phyloP scores from a whole-genome alignment of 805 yeast species.

The Danielozyma ontarioensis region DNA sequence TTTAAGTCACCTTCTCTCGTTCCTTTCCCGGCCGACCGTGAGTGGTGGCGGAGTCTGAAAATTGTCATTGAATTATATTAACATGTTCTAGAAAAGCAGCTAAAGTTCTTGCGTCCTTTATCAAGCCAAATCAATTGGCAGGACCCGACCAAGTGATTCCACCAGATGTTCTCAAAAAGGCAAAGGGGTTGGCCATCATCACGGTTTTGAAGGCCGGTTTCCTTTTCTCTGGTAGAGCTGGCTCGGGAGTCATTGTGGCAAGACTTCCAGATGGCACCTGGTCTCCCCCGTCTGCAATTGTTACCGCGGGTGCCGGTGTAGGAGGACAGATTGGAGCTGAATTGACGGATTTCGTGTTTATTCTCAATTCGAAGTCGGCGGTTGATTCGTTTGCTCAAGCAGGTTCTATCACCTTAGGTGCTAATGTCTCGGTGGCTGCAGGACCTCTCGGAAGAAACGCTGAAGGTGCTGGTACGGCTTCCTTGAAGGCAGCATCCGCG shows the following conservation, averaged over 20 bases:
- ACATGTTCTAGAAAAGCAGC: conserved; percentile 73
- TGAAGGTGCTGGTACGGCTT: conserved; percentile 95
- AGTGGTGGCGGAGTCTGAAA: background rate
- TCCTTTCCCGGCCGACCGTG: background rate
- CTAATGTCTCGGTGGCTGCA: conserved; percentile 92
- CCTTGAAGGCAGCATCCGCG: conserved; percentile 81
- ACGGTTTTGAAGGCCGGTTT: conserved; percentile 98
- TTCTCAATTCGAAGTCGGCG: conserved; percentile 79
- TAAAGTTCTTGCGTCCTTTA: conserved; percentile 78
- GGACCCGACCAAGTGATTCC: conserved; percentile 91
- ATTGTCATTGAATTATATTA: conserved; percentile 10
- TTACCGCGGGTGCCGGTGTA: conserved; percentile 97
- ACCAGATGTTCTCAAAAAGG: conserved; percentile 77
- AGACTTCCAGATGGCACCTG: conserved; percentile 91
- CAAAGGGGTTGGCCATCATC: conserved; percentile 86
- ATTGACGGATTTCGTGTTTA: conserved; percentile 91
- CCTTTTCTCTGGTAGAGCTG: conserved; percentile 93
- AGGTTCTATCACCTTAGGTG: conserved; percentile 93
- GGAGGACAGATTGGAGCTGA: conserved; percentile 98
- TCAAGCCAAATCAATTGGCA: conserved; percentile 89
- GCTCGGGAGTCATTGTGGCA: conserved; percentile 93
- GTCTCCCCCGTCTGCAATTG: conserved; percentile 97
- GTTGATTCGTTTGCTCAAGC: conserved; percentile 90
- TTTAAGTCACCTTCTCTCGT: background rate
- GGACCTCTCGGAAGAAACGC: conserved; percentile 98